Conservation (phyloP, 2,329 filamentous ascomycete species). For the Gnomoniopsis smithogilvyi region DNA sequence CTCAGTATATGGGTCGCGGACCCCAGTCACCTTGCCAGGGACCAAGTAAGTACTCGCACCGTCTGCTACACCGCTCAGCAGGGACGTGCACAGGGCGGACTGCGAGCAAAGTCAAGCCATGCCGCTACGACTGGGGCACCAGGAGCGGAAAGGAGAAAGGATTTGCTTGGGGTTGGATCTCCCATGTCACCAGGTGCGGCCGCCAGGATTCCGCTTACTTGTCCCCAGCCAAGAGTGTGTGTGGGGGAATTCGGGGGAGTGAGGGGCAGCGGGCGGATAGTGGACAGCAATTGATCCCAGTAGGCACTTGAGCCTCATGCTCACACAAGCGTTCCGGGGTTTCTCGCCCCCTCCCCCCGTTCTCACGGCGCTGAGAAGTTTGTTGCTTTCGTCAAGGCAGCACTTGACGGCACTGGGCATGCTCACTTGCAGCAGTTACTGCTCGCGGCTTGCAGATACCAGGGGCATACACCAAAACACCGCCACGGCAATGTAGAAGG, state of each 20-base stretch:
- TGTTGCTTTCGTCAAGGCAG: background rate
- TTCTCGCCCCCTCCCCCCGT: conserved; percentile 3
- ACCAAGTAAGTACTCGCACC: background rate
- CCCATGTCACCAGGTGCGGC: conserved; percentile 13
- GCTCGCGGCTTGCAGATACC: background rate
- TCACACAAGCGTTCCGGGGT: conserved; percentile 14
- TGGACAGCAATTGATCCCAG: background rate
- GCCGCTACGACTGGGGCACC: background rate
- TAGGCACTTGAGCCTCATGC: conserved; percentile 19
- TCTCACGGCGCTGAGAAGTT: background rate
- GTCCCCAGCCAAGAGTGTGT: background rate
- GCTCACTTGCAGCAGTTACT: background rate
- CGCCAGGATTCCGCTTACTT: conserved; percentile 15
- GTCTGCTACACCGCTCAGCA: background rate
- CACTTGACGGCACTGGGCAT: background rate
- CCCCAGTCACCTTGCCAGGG: background rate
- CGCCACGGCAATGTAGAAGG: no score
- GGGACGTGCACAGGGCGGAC: background rate
- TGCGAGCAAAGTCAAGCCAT: background rate
- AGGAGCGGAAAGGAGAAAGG: background rate
- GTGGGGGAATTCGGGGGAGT: background rate
- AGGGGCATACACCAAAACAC: background rate
- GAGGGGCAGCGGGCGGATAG: background rate
- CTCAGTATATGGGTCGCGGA: background rate
- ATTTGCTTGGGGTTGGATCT: background rate